Evolutionary conservation across 257 asterid species (phyloP), one percentile per base, ranked within the genome.

Genomic region (Capsicum baccatum): DNA sequence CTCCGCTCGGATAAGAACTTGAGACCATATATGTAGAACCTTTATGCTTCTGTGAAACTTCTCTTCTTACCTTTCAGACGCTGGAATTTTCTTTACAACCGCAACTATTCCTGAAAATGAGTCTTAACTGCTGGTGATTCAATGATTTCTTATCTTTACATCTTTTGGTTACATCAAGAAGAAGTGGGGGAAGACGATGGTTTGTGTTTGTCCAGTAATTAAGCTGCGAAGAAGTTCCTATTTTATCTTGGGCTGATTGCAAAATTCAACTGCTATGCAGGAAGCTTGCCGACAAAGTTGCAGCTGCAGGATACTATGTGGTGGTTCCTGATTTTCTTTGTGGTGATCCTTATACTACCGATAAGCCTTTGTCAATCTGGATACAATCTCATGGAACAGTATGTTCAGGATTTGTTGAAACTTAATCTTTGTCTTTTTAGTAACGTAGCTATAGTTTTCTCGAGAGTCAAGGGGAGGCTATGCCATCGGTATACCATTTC

Each of bases 321-420:
- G 94, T 91, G 79, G 93, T 90, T 84, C 97, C 97, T 52, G 97
- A 93, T 88, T 90, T 93, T 89, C 84, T 91, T 86, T 56, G 86
- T 54, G 94, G 97, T 9, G 95, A 93, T 80, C 93, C 95, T 33
- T 89, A 73, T 33, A 85, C 70, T 70, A 48, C 88, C 1, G 88
- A 87, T 60, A 90, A 81, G 86, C 87, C 89, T 78, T 7, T 87
- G 3, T 83, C 44, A 42, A 83, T 57, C 80, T 90, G 93, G 93
- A 71, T 79, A 80, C 70, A 86, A 59, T 84, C 66, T 16, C 85
- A 83, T 83, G 80, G 69, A 68, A 35, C 69, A 68, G 85, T 83
- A 37, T 10, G 60, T 68, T 68, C 56, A 44, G 55, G 21, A 54
- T 67, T 67, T 39, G 33, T 59, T 63, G 58, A 80, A 66, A 39